Evolutionary conservation across 2,329 filamentous ascomycete genomes (phyloP), one percentile per base, ranked within the genome.

Genomic region (Biscogniauxia marginata): DNA sequence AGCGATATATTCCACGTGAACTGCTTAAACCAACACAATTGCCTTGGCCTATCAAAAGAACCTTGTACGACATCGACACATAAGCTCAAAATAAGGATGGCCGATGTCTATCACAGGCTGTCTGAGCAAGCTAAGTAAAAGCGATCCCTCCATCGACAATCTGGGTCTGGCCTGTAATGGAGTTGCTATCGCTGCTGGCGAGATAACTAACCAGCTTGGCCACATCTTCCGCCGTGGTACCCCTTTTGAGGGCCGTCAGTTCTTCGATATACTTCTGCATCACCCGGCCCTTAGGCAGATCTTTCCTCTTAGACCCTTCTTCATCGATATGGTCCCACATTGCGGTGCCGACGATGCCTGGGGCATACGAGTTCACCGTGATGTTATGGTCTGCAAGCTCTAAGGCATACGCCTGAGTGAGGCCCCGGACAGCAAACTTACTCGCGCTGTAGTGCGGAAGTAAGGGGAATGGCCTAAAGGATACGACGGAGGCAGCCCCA

Each of bases 251-350:
- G 0, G 83, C 79, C 56, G 84, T 86, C 61, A 82, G 57, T 5
- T 85, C 78, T 0, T 75, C 63, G 0, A 73, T 78, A 58, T 81
- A 82, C 64, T 83, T 82, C 67, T 79, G 78, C 54, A 86, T 81
- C 13, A 77, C 80, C 21, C 81, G 78, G 2, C 81, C 81, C 62
- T 78, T 81, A 63, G 76, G 71, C 0, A 74, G 72, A 0, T 81
- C 84, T 1, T 71, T 75, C 55, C 77, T 76, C 66, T 81, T 76
- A 0, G 79, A 83, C 25, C 87, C 59, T 55, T 80, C 80, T 59
- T 83, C 80, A 58, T 89, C 87, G 53, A 89, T 88, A 2, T 83
- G 66, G 47, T 88, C 85, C 86, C 86, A 89, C 85, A 89, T 89
- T 0, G 77, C 74, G 0, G 85, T 88, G 0, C 80, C 84, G 0